Base-by-base conservation (phyloP, 2,329 filamentous ascomycete genomes). In the Ceratocystis cubensis region DNA sequence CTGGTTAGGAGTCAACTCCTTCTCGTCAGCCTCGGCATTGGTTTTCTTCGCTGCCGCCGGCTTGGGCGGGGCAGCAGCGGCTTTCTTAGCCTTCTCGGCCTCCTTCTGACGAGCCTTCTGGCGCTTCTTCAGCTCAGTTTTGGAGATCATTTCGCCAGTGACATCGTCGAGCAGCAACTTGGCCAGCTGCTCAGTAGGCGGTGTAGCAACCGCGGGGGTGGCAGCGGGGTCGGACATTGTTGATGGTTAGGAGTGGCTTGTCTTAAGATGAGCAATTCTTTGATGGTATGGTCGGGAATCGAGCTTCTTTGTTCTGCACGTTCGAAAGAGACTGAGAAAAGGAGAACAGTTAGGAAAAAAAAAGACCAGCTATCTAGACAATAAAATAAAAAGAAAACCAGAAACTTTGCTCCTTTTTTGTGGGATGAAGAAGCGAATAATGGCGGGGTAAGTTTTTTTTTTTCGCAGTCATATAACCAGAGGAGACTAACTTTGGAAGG, bases 51-150 rank as follows among this genome's bases (percentile, higher is more conserved):
- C 84, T 69, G 81, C 78, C 71, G 82, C 81, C 57, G 84, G 78
- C 70, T 81, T 80, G 50, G 83, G 81, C 45, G 84, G 80, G 68
- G 85, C 81, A 63, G 84, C 68, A 64, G 89, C 88, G 33, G 86
- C 88, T 82, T 91, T 93, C 79, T 91, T 86, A 72, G 86, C 86
- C 87, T 96, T 96, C 79, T 91, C 89, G 71, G 88, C 88, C 69
- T 95, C 91, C 77, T 84, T 86, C 76, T 93, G 85, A 71, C 93
- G 87, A 75, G 87, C 83, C 89, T 99, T 99, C 80, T 92, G 85
- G 73, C 93, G 87, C 81, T 90, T 93, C 90, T 99, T 99, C 76
- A 97, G 81, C 79, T 92, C 88, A 17, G 86, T 84, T 85, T 92
- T 92, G 79, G 88, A 92, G 69, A 88, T 75, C 76, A 78, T 86